These are phyloP conservation scores for Kuraishia hungarica DNA, from an alignment of 805 yeast species.

Conservation along the genomic window DNA sequence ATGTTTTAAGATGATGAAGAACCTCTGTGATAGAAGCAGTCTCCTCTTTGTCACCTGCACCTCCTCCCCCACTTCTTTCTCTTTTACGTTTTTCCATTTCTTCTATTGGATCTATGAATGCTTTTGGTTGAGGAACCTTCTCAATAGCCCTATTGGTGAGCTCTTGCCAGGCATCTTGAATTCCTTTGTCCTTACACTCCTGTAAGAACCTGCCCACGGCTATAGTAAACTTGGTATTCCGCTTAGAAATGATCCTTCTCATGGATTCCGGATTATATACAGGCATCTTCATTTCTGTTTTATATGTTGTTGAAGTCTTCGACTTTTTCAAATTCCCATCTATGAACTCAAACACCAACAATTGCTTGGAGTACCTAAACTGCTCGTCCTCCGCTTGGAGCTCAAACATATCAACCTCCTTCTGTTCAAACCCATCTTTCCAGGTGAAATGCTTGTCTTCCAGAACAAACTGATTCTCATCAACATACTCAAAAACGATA, in stretches of 20 bases:
- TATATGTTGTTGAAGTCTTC: conserved; percentile 34
- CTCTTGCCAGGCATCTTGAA: conserved; percentile 31
- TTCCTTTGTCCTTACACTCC: conserved; percentile 18
- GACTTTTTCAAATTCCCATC: conserved; percentile 52
- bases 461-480: conserved; percentile 53
- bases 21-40: conserved; percentile 40
- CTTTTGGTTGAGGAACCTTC: conserved; percentile 39
- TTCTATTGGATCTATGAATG: conserved; percentile 53
- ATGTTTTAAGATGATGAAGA: conserved; percentile 35
- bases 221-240: conserved; percentile 43
- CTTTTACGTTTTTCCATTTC: conserved; percentile 31
- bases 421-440: conserved; percentile 47
- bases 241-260: conserved; percentile 46
- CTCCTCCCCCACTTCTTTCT: neutral
- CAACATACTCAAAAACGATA: conserved; percentile 65
- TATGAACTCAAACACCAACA: conserved; percentile 67
- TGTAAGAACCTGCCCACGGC: conserved; percentile 29
- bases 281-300: conserved; percentile 38
- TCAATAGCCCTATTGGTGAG: conserved; percentile 27
- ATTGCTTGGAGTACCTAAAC: conserved; percentile 33
- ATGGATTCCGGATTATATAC: conserved; percentile 48
- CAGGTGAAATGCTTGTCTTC: conserved; percentile 33
- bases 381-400: conserved; percentile 29
- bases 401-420: conserved; percentile 43
- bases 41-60: too few species aligned